Conservation (phyloP, 768 basidiomycete genomes). For the Pleurotus tuoliensis region DNA sequence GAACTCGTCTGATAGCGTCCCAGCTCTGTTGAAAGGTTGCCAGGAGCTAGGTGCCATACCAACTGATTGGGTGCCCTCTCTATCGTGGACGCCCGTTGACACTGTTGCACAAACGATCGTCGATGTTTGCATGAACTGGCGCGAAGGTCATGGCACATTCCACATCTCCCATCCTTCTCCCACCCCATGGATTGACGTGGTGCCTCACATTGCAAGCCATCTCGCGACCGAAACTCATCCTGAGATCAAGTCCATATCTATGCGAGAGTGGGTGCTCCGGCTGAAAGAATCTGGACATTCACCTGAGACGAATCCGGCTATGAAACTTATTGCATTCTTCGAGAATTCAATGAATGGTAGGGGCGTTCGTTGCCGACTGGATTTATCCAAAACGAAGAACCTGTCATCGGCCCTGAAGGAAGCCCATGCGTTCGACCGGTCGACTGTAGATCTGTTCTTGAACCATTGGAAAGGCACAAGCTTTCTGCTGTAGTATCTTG, state of each 20-base stretch:
- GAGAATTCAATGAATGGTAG: constrained; percentile 3
- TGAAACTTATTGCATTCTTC: constrained; percentile 6
- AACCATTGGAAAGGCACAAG: background rate
- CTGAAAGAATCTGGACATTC: background rate
- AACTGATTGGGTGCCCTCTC: background rate
- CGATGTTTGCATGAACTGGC: background rate
- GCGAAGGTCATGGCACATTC: background rate
- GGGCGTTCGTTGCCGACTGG: constrained; percentile 19
- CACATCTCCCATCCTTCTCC: background rate
- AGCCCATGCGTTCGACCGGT: background rate
- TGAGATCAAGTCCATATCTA: background rate
- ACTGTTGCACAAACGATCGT: background rate
- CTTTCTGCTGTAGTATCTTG: background rate
- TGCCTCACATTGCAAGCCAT: background rate
- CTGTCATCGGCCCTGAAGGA: background rate
- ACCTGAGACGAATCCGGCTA: background rate
- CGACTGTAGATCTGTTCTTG: background rate
- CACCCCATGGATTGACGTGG: background rate
- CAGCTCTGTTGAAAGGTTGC: constrained; percentile 22
- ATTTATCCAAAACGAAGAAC: constrained; percentile 16
- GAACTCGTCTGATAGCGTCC: constrained; percentile 25
- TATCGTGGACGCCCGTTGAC: constrained; percentile 1
- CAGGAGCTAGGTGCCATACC: background rate
- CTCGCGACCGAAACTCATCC: background rate
- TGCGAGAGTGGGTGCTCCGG: background rate